Base-by-base conservation (phyloP, 2,329 filamentous ascomycete genomes). In the Zymoseptoria pseudotritici region DNA sequence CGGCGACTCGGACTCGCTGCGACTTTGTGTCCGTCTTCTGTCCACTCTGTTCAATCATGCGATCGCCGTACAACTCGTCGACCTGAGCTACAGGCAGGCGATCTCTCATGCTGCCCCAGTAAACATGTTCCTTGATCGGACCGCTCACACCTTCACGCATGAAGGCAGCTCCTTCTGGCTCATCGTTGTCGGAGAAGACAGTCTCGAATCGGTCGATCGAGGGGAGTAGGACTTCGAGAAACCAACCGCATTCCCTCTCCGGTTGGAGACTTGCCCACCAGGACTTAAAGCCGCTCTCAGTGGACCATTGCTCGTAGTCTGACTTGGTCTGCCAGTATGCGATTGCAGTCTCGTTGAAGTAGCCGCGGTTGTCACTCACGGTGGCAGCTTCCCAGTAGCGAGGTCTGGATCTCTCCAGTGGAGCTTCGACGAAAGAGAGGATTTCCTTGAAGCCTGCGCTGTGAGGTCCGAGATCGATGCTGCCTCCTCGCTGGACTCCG, bases 71-170 rank as follows among this genome's bases (percentile, higher is more conserved):
- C 10, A 63, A 53, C 10, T 50, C 57, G 51, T 66, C 59, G 13
- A 59, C 64, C 63, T 79, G 77, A 5, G 73, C 67, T 2, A 67
- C 65, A 2, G 77, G 70, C 13, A 79, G 59, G 4, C 78, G 72
- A 61, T 80, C 77, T 13, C 77, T 71, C 76, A 78, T 78, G 63
- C 75, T 77, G 2, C 77, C 78, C 76, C 76, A 79, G 63, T 79
- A 80, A 1, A 71, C 75, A 62, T 80, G 78, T 65, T 79, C 75
- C 46, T 70, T 63, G 17, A 80, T 68, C 29, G 71, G 69, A 0
- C 74, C 75, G 19, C 72, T 75, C 4, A 77, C 67, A 2, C 61
- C 61, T 4, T 73, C 70, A 4, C 73, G 64, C 76, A 80, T 74
- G 60, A 77, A 67, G 6, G 74, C 76, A 8, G 71, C 74, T 11